Base-by-base conservation (phyloP, 2,329 filamentous ascomycete species). In the Clathrospora elynae region DNA sequence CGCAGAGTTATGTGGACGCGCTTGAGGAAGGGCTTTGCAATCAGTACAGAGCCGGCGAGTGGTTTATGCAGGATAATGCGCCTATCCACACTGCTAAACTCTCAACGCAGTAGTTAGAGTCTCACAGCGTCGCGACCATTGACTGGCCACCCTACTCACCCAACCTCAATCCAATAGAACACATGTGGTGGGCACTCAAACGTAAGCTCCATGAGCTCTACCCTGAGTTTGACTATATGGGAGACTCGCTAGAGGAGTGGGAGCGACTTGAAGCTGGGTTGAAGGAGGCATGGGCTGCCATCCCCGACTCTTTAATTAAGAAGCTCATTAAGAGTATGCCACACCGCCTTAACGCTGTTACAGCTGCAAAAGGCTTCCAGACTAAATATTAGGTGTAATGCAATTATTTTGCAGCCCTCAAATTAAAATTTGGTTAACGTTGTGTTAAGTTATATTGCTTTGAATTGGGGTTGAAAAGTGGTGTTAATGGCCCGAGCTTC, bases 121-220 rank as follows among this genome's bases (percentile, higher is more conserved):
- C 29, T 6, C 38, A 52, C 31, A 32, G 43, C 1, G 40, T 59
- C 30, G 16, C 22, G 26, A 20, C 46, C 5, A 26, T 57, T 16
- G 38, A 58, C 10, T 54, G 29, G n/a, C 57, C 48, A 2, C 47
- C 48, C 6, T 59, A 57, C 31, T 58, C 46, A 16, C 52, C 53
- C 2, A 50, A 62, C 30, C 39, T 61, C 16, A 64, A 61, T 35
- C 56, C 49, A n/a, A 57, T 59, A 31, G 35, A 63, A 28, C 46
- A 63, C 42, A 14, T 51, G 5, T 63, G 41, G 57, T 49, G 37
- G 26, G 26, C 30, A 3, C 46, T 61, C n/a, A 57, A 56, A 36
- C 35, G 40, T 12, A 24, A 24, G 7, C 29, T 59, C 6, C 28
- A 51, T 39, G 22, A 46, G 29, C 33, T 42, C 7, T 20, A 46